Evolutionary conservation across 1,284 basidiomycete species (phyloP).

Genomic region (Phlebopus sp.): DNA sequence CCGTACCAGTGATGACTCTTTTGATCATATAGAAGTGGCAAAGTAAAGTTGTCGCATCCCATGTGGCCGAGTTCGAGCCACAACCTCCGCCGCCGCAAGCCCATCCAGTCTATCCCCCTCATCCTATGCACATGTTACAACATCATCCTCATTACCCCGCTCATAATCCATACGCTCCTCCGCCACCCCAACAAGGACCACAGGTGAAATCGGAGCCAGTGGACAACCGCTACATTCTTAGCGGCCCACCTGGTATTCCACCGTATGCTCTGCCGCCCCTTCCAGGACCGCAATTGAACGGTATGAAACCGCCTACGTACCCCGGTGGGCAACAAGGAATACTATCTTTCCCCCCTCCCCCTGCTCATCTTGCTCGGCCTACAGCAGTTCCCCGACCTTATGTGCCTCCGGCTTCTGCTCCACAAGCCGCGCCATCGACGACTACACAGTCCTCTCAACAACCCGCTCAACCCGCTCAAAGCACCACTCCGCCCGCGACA

Average conservation of each 20-base stretch:
- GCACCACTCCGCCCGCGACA: background rate
- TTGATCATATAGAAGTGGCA: conserved; percentile 80
- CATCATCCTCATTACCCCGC: conserved; percentile 44
- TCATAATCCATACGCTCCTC: conserved; percentile 45
- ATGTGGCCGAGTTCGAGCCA: conserved; percentile 90
- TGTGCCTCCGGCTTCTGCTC: conserved; percentile 11
- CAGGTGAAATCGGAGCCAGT: conserved; percentile 67
- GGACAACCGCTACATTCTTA: conserved; percentile 62
- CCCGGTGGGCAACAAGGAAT: conserved; percentile 54
- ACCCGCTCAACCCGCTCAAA: conserved; percentile 13
- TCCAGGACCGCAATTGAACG: conserved; percentile 59
- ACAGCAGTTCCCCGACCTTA: conserved; percentile 25
- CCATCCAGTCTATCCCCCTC: conserved; percentile 51
- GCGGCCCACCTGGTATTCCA: conserved; percentile 37
- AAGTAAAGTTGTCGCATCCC: conserved; percentile 85
- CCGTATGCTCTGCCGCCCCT: conserved; percentile 59
- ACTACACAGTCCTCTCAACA: conserved; percentile 15
- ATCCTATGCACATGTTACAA: conserved; percentile 51
- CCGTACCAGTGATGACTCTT: conserved; percentile 13
- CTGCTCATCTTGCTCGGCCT: conserved; percentile 40
- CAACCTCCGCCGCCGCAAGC: conserved; percentile 42
- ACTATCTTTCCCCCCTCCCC: conserved; percentile 54
- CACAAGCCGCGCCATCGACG: conserved; percentile 18
- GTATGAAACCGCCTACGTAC: conserved; percentile 42
- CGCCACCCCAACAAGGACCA: conserved; percentile 33